Evolutionary conservation across 805 yeast species (phyloP).

Genomic region (Pichia nakasei): DNA sequence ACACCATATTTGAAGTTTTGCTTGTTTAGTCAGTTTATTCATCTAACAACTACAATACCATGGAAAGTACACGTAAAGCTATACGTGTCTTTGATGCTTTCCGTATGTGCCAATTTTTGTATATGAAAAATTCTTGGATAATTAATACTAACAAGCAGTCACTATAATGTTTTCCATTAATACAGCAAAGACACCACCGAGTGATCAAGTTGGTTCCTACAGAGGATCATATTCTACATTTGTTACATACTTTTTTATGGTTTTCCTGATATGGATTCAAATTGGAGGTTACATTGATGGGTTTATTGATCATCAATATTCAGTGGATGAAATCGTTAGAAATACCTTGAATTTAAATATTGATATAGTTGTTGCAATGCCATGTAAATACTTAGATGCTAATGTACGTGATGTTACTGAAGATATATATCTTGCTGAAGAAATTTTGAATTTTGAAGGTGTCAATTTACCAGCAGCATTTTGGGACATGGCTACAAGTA

Average conservation of each 20-base stretch:
- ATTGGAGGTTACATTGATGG: constrained; percentile 83
- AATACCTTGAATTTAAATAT: constrained; percentile 60
- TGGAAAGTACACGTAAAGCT: constrained; percentile 20
- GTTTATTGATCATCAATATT: constrained; percentile 63
- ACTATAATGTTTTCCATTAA: not conserved
- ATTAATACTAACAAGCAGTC: constrained; percentile 2
- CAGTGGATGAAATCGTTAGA: constrained; percentile 54
- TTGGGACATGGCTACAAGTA: constrained; percentile 30
- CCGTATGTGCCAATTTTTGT: constrained; percentile 40
- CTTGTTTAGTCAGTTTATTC: too few relatives aligned
- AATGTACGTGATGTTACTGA: constrained; percentile 69
- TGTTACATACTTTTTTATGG: constrained; percentile 47
- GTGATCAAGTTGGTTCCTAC: constrained; percentile 62
- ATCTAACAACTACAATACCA: too few relatives aligned
- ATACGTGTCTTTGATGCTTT: constrained; percentile 59
- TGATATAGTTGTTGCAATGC: constrained; percentile 75
- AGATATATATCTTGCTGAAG: constrained; percentile 73
- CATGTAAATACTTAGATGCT: constrained; percentile 68
- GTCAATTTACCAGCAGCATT: constrained; percentile 41
- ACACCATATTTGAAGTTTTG: too few relatives aligned
- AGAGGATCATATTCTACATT: constrained; percentile 74
- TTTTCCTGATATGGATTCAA: constrained; percentile 75
- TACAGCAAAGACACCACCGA: constrained; percentile 57
- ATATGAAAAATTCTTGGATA: too few relatives aligned
- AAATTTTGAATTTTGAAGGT: constrained; percentile 65